phyloP scores from a whole-genome alignment of 176 grass and related monocot species.

The Leersia perrieri region DNA sequence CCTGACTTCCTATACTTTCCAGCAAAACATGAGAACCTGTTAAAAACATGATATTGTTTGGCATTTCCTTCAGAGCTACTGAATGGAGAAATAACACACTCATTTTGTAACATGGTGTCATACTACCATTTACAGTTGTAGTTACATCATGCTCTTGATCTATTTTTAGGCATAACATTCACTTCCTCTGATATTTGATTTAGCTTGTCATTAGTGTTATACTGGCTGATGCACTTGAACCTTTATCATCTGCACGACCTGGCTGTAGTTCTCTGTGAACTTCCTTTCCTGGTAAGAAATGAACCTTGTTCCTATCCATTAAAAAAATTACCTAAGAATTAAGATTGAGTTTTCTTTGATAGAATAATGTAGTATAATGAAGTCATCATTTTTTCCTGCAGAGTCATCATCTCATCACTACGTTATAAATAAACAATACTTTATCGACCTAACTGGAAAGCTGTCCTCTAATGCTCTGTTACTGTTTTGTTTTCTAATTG shows the following conservation, averaged over 20 bases:
- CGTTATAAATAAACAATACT: slow-evolving; percentile 16
- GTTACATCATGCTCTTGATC: not conserved
- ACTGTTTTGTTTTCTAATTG: not conserved
- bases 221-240: not conserved
- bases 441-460: not conserved
- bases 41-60: slow-evolving; percentile 4
- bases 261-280: not conserved
- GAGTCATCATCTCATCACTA: slow-evolving; percentile 37
- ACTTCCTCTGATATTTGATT: not conserved
- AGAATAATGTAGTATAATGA: slow-evolving; percentile 26
- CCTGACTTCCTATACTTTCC: slow-evolving; percentile 5
- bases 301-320: not conserved
- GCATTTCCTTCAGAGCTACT: slow-evolving; percentile 5
- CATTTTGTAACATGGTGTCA: not conserved
- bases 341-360: slow-evolving; percentile 11
- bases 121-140: not conserved
- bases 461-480: not conserved
- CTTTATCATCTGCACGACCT: not conserved
- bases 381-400: slow-evolving; percentile 23
- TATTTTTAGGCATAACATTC: not conserved
- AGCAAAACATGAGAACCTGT: not conserved
- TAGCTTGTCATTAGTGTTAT: not conserved
- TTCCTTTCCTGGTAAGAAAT: slow-evolving; percentile 31
- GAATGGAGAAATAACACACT: not conserved
- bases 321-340: slow-evolving; percentile 15